phyloP scores from a whole-genome alignment of 176 grass and related monocot genomes.

The Lolium perenne region DNA sequence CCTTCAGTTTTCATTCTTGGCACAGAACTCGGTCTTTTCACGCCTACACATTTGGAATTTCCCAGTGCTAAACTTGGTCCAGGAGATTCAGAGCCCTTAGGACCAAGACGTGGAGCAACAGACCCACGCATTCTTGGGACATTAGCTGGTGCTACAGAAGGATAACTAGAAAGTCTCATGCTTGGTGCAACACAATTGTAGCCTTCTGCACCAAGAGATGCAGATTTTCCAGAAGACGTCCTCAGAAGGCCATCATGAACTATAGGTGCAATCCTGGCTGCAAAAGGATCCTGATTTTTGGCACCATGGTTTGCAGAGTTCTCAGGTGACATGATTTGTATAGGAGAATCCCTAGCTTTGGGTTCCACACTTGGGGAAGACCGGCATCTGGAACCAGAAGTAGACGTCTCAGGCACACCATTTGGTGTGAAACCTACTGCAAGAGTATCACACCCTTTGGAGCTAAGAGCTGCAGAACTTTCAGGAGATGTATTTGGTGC shows the following conservation, averaged over 20 bases:
- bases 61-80: conserved; percentile 48
- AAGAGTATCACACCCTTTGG: conserved; percentile 37
- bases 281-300: conserved; percentile 43
- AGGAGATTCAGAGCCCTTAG: conserved; percentile 42
- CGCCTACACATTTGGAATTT: conserved; percentile 22
- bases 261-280: conserved; percentile 48
- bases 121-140: conserved; percentile 8
- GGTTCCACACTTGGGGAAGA: conserved; percentile 35
- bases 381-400: not conserved
- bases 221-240: conserved; percentile 42
- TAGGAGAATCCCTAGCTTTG: conserved; percentile 23
- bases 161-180: conserved; percentile 18
- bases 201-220: conserved; percentile 27
- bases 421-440: conserved; percentile 1
- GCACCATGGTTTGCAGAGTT: conserved; percentile 21
- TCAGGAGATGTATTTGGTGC: conserved; percentile 27
- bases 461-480: conserved; percentile 11
- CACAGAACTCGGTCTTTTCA: conserved; percentile 15
- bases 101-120: not conserved
- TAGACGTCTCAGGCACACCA: conserved; percentile 39
- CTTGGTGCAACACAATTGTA: conserved; percentile 24
- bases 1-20: conserved; percentile 40
- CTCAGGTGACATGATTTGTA: conserved; percentile 29
- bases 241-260: conserved; percentile 41
- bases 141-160: conserved; percentile 39